Percentiles rank a stretch among this genome's conserved stretches.
Evolutionary conservation across 768 basidiomycete genomes (phyloP).

Genomic region (Termitomyces bulborhizus): DNA sequence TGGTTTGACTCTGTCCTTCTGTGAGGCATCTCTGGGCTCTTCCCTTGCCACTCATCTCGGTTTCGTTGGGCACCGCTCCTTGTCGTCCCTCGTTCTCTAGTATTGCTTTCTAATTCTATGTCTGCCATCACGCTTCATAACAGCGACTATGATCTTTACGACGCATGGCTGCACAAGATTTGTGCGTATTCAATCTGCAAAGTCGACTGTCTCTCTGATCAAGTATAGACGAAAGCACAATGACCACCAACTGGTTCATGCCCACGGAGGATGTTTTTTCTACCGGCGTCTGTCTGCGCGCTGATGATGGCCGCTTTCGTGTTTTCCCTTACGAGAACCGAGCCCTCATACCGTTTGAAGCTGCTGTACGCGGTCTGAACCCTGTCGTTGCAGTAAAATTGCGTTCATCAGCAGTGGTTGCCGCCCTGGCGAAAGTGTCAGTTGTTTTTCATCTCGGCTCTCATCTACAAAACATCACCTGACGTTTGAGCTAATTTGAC

Average conservation of each 20-base stretch:
- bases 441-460: slow-evolving; percentile 17
- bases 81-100: not conserved
- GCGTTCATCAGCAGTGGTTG: slow-evolving; percentile 70
- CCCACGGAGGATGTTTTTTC: slow-evolving; percentile 65
- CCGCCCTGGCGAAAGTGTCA: slow-evolving; percentile 62
- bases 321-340: slow-evolving; percentile 85
- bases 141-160: slow-evolving; percentile 74
- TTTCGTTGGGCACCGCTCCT: slow-evolving; percentile 1
- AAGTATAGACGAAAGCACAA: slow-evolving; percentile 47
- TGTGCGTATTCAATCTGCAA: slow-evolving; percentile 28
- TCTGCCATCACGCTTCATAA: slow-evolving; percentile 39
- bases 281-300: slow-evolving; percentile 70
- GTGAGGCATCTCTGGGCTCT: slow-evolving; percentile 13
- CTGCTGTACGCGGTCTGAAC: slow-evolving; percentile 68
- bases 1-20: slow-evolving; percentile 7
- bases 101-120: slow-evolving; percentile 2
- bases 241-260: slow-evolving; percentile 78
- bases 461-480: not conserved
- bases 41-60: slow-evolving; percentile 15
- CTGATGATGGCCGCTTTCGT: slow-evolving; percentile 55
- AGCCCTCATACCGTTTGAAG: slow-evolving; percentile 70
- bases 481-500: not conserved
- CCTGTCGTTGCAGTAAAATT: slow-evolving; percentile 81
- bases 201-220: not conserved
- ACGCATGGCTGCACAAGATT: slow-evolving; percentile 75